Conservation (phyloP, 495 filamentous ascomycete genomes). For the Lasiosphaeris hirsuta region DNA sequence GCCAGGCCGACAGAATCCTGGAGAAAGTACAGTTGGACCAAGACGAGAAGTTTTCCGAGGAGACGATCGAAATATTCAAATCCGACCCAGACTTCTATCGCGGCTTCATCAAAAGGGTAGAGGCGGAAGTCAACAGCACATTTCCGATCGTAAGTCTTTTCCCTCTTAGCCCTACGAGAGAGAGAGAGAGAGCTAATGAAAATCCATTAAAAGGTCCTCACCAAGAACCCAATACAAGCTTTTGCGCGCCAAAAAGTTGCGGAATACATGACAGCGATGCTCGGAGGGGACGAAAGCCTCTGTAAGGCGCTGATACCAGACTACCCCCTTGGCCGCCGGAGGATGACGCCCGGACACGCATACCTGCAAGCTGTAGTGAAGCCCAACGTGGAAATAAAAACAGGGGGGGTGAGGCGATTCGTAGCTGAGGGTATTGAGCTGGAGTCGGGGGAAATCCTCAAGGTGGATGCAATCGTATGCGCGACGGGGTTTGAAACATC, state of each 20-base stretch:
- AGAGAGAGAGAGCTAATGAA: not conserved
- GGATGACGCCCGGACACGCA: constrained; percentile 65
- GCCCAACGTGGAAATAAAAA: constrained; percentile 59
- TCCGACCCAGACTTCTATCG: constrained; percentile 36
- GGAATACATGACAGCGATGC: constrained; percentile 45
- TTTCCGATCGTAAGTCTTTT: constrained; percentile 41
- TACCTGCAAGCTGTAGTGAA: constrained; percentile 63
- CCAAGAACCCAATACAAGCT: constrained; percentile 35
- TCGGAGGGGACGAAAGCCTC: constrained; percentile 37
- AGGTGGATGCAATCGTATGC: constrained; percentile 64
- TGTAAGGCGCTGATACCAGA: constrained; percentile 58
- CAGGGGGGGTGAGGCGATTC: constrained; percentile 53
- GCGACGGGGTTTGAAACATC: constrained; percentile 66
- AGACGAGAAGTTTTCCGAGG: constrained; percentile 40
- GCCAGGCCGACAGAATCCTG: constrained; percentile 27
- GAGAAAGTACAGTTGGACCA: constrained; percentile 25
- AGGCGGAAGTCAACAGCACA: constrained; percentile 42
- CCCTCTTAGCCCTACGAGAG: not conserved
- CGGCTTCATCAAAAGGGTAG: constrained; percentile 37
- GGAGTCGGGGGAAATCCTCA: constrained; percentile 50
- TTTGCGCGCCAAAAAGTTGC: constrained; percentile 32
- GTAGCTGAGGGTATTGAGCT: constrained; percentile 58
- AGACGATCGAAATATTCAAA: constrained; percentile 47
- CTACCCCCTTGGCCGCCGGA: constrained; percentile 62
- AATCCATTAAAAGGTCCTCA: constrained; percentile 24